A percentile compares a stretch with the other conserved stretches of the same genome.
Evolutionary conservation across 2,329 filamentous ascomycete species (phyloP).

Genomic region (Aspergillus fischeri): DNA sequence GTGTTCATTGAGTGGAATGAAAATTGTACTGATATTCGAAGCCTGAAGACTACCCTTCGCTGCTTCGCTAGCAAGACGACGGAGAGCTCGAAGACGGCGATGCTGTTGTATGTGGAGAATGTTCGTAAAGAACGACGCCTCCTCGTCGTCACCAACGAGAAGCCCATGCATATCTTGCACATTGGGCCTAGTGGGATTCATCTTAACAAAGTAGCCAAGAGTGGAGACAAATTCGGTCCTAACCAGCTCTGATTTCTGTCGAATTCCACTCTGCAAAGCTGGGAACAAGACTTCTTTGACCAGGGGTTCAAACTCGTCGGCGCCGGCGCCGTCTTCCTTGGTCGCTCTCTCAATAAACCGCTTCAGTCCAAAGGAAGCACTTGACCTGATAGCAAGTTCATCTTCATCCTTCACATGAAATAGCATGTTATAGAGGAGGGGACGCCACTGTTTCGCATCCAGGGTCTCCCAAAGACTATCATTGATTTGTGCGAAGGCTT

Average conservation of each 20-base stretch:
- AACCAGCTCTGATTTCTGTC: constrained; percentile 76
- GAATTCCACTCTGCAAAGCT: constrained; percentile 69
- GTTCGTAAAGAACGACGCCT: constrained; percentile 86
- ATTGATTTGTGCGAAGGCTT: constrained; percentile 71
- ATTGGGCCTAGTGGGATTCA: constrained; percentile 64
- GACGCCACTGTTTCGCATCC: constrained; percentile 74
- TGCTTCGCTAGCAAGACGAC: constrained; percentile 68
- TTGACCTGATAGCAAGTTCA: constrained; percentile 79
- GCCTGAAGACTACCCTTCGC: constrained; percentile 62
- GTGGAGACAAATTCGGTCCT: constrained; percentile 76
- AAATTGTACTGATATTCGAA: constrained; percentile 77
- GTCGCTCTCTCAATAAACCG: constrained; percentile 67
- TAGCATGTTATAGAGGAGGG: constrained; percentile 82
- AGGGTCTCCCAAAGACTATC: constrained; percentile 57
- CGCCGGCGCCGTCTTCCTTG: constrained; percentile 37
- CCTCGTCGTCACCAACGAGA: constrained; percentile 67
- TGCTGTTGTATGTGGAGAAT: constrained; percentile 86
- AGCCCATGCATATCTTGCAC: constrained; percentile 72
- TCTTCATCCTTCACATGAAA: constrained; percentile 83
- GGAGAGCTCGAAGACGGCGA: constrained; percentile 77
- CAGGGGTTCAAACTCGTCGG: constrained; percentile 53
- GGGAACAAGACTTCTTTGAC: constrained; percentile 66
- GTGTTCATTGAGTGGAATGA: constrained; percentile 88
- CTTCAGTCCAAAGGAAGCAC: constrained; percentile 75
- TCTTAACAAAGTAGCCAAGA: constrained; percentile 71